Base-by-base conservation (phyloP, 768 basidiomycete genomes). In the Tubosaeta brunneosetosa region DNA sequence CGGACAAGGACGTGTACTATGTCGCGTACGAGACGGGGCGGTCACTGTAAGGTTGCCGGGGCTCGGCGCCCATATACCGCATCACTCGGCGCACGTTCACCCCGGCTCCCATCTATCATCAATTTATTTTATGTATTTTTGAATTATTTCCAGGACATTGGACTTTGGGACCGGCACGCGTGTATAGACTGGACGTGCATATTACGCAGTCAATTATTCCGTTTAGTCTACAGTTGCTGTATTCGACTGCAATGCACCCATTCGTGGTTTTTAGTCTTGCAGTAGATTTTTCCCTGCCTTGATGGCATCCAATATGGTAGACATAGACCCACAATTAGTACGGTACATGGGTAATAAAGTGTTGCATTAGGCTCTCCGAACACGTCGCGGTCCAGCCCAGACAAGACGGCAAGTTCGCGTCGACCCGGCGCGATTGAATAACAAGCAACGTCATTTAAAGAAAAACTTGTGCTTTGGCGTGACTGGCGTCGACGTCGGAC, bases 1-100 rank as follows among this genome's bases (percentile, higher is more conserved):
- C 86, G 6, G 73, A 77, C 48, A 66, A 73, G 48, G 79, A 77
- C 36, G 71, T 77, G 27, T 84, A 81, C 64, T 78, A 73, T 59
- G 62, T 88, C 51, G 73, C 74, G 43, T 84, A 82, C 57, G 58
- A 51, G 51, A 34, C 25, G 17, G 52, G 55, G 29, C 38, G 57
- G 44, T 56, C 52, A 16, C 37, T 61, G 26, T 69, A 65, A 57
- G 64, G 55, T 59, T 61, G 61, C 69, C 58, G 57, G 65, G 22
- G 29, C 4, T 29, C 29, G 6, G 29, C 29, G 29, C 29, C 29
- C 9, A 6, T 29, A 22, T 22, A 22, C 22, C 22, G 22, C 22
- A 22, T 64, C 48, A 55, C 49, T 43, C 45, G 4, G 36, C 52
- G 33, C 51, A 57, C 49, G 57, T 47, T 49, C 37, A 50, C 54